Evolutionary conservation across 1,284 basidiomycete genomes (phyloP).

Genomic region (Malassezia sp.): DNA sequence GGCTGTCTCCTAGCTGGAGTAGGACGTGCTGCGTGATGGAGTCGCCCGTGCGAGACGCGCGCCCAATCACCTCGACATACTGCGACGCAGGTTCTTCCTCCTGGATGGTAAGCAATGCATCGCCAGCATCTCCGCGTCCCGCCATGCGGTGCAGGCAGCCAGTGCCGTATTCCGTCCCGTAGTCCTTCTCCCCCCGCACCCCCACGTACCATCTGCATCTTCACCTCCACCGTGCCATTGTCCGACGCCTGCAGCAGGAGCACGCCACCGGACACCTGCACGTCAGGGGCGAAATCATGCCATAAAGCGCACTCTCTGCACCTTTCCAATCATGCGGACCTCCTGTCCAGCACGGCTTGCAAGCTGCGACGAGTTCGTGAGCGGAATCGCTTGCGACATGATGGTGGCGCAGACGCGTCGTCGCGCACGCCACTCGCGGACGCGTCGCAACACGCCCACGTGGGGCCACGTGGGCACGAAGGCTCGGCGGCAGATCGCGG

Average conservation of each 20-base stretch:
- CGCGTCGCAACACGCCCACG: conserved; percentile 9
- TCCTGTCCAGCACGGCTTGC: conserved; percentile 21
- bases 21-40: conserved; percentile 15
- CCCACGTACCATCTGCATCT: conserved; percentile 20
- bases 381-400: conserved; percentile 37
- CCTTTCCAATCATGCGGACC: conserved; percentile 37
- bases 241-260: conserved; percentile 37
- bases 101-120: neutral
- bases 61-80: conserved; percentile 41
- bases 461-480: conserved; percentile 12
- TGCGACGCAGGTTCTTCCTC: conserved; percentile 7
- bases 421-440: neutral
- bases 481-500: too few relatives aligned
- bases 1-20: conserved; percentile 22
- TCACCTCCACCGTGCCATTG: conserved; percentile 34
- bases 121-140: neutral
- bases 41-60: conserved; percentile 30
- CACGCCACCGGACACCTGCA: conserved; percentile 24
- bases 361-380: conserved; percentile 39
- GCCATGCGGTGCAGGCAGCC: too few relatives aligned
- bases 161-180: too few relatives aligned
- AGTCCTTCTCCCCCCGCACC: neutral
- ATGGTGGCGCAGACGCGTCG: conserved; percentile 3
- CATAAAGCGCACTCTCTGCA: conserved; percentile 21
- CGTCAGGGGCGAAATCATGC: neutral